Base-by-base conservation (phyloP, 805 yeast genomes). In the Pichia membranifaciens region DNA sequence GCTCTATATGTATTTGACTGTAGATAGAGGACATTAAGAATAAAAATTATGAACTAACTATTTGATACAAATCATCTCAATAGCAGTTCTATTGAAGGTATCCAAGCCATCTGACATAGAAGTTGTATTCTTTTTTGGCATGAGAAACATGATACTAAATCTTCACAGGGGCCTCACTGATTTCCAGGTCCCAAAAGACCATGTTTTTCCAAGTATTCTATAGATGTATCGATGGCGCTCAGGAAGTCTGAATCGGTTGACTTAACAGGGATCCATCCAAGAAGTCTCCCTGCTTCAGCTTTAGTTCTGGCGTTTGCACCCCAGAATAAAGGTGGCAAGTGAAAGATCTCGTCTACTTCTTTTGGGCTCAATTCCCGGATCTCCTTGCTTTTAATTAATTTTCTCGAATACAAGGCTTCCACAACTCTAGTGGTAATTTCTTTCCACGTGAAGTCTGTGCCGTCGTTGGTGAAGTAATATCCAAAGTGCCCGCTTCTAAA, bases 221-320 rank as follows among this genome's bases (percentile, higher is more conserved):
- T 18, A 22, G 37, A 41, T 20, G n/a, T 21, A 3, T 33, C 28
- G 18, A 41, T 41, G n/a, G 31, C 44, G 13, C 22, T 6, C 10
- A 15, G 23, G 21, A 41, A 41, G 4, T 4, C 23, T 5, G 31
- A 13, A 22, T 41, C 44, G 18, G 28, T 3, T 15, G 44, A 41
- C 34, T 22, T 41, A 8, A 15, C 16, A 7, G 36, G n/a, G 8
- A 6, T 3, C 44, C 44, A 41, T 10, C 38, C 44, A 21, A 33
- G 5, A 8, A 4, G 6, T 20, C 16, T 33, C 4, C 25, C 44
- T 6, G 38, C 31, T 12, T 41, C 38, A 8, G 44, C 3, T 6
- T 15, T 41, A n/a, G 38, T 41, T 12, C 38, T 31, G 16, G 38
- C 29, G 28, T 41, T 41, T 5, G 37, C 17, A n/a, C 44, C 44